A percentile compares a stretch with the other conserved stretches of the same genome.
phyloP scores from a whole-genome alignment of 805 yeast species.

The Wickerhamiella kazuoi region DNA sequence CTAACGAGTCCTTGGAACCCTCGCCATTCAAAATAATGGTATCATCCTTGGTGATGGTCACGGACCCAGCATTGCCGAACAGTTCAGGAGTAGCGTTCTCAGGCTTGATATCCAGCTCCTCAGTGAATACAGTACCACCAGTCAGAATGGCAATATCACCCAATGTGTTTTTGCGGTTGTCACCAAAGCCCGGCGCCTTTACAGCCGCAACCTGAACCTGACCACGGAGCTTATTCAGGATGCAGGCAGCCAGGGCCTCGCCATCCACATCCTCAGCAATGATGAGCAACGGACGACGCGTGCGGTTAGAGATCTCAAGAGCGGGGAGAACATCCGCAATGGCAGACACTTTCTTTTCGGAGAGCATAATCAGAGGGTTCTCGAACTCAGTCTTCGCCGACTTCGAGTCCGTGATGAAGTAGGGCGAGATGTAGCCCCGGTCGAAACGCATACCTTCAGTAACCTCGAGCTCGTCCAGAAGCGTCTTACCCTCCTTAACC shows the following conservation, averaged over 20 bases:
- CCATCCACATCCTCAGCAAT: slow-evolving; percentile 95
- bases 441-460: slow-evolving; percentile 98
- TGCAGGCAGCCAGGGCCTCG: slow-evolving; percentile 96
- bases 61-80: slow-evolving; percentile 79
- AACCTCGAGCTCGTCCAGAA: slow-evolving; percentile 90
- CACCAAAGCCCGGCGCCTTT: slow-evolving; percentile 98
- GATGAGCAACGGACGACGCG: slow-evolving; percentile 82
- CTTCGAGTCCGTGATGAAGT: slow-evolving; percentile 88
- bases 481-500: slow-evolving; percentile 90
- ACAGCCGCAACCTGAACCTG: slow-evolving; percentile 96
- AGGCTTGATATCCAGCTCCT: slow-evolving; percentile 88
- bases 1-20: slow-evolving; percentile 66
- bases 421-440: slow-evolving; percentile 93
- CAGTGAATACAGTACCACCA: slow-evolving; percentile 77
- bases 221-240: slow-evolving; percentile 91
- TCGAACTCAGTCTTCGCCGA: slow-evolving; percentile 85
- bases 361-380: slow-evolving; percentile 71
- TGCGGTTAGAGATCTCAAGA: slow-evolving; percentile 78
- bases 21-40: slow-evolving; percentile 86
- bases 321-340: slow-evolving; percentile 87
- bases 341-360: slow-evolving; percentile 83
- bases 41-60: slow-evolving; percentile 89
- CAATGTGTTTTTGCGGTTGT: slow-evolving; percentile 88
- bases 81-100: slow-evolving; percentile 82
- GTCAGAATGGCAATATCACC: slow-evolving; percentile 91